Conservation (phyloP, 2,329 filamentous ascomycete genomes). For the Xylaria sp. region DNA sequence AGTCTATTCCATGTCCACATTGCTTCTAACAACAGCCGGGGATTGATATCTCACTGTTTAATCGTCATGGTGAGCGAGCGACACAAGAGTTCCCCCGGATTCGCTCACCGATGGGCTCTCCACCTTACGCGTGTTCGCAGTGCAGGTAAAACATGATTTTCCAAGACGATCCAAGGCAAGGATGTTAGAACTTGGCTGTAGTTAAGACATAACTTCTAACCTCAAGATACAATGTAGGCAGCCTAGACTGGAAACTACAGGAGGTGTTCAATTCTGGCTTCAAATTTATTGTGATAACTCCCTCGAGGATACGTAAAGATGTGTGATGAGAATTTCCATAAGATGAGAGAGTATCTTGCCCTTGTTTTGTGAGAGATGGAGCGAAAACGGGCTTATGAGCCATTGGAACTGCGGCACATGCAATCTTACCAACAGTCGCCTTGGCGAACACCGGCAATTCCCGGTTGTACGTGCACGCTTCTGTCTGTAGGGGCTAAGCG, state of each 20-base stretch:
- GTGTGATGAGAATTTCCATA: no score
- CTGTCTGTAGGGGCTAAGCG: neutral
- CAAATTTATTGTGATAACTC: neutral
- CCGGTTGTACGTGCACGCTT: neutral
- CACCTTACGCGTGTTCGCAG: neutral
- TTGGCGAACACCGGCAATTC: neutral
- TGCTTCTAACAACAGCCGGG: neutral
- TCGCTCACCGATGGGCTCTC: conserved; percentile 12
- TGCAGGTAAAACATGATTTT: neutral
- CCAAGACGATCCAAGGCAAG: conserved; percentile 2
- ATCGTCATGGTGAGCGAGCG: neutral
- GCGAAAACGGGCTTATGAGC: neutral
- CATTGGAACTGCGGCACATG: neutral
- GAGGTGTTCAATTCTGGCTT: neutral
- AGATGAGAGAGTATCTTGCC: no score
- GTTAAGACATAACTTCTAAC: neutral
- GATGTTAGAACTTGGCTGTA: neutral
- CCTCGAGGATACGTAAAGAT: neutral
- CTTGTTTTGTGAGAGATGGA: neutral
- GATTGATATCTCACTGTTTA: neutral
- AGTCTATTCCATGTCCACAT: neutral
- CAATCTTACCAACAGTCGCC: neutral
- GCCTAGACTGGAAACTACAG: neutral
- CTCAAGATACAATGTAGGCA: neutral
- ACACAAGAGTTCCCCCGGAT: neutral